Percentiles rank a stretch among this genome's conserved stretches.
These are phyloP conservation scores for Yarrowia hollandica DNA, from an alignment of 805 yeast genomes.

Conservation along the genomic window DNA sequence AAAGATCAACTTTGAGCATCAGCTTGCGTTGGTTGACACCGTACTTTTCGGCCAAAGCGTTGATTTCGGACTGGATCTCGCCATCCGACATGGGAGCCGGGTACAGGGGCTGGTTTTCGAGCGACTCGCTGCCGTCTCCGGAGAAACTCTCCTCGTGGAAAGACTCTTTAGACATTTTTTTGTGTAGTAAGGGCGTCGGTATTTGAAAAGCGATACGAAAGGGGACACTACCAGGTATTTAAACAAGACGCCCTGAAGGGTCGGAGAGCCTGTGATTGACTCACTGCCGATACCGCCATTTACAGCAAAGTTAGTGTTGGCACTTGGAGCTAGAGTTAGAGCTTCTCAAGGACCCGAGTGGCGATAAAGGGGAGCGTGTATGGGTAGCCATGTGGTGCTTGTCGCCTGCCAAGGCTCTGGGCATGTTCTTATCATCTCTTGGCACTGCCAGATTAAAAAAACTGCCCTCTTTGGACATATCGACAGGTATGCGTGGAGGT, in stretches of 20 bases:
- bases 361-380: no score
- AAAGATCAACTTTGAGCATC: conserved; percentile 64
- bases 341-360: no score
- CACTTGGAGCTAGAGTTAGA: conserved; percentile 5
- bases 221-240: not conserved
- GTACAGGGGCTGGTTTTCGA: conserved; percentile 2
- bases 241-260: not conserved
- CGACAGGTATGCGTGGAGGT: not conserved
- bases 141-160: conserved; percentile 3
- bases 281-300: conserved; percentile 15
- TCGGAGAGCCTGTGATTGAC: not conserved
- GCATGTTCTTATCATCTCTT: no score
- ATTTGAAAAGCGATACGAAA: no score
- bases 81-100: conserved; percentile 9
- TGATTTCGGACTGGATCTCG: conserved; percentile 30
- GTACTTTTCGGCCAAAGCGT: conserved; percentile 46
- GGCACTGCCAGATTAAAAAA: not conserved
- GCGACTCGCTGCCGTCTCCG: not conserved
- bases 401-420: no score
- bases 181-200: no score
- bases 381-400: no score
- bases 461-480: not conserved
- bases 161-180: conserved; percentile 4
- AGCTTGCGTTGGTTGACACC: conserved; percentile 57
- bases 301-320: not conserved